Percentiles rank a stretch among this genome's conserved stretches.
These are phyloP conservation scores for Harringtonia aguacate DNA, from an alignment of 2,329 filamentous ascomycete species.

Conservation along the genomic window DNA sequence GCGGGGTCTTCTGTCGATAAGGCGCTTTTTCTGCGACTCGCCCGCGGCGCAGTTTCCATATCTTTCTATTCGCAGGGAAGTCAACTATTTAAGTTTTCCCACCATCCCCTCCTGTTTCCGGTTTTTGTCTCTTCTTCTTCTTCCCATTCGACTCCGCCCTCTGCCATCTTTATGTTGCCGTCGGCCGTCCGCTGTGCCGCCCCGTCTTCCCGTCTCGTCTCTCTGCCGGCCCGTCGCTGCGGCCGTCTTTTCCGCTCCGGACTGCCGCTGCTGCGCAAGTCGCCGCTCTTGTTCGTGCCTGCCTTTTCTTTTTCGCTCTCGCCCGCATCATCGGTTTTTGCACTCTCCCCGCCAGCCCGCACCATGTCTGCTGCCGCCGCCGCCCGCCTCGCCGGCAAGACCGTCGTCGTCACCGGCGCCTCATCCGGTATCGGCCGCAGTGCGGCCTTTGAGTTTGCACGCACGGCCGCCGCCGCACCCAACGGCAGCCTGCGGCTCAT, in stretches of 20 bases:
- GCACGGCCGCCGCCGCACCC: slow-evolving; percentile 56
- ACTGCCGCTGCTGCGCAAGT: no score
- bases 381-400: slow-evolving; percentile 88
- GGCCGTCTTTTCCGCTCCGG: background rate
- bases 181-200: background rate
- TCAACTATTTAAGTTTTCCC: background rate
- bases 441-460: slow-evolving; percentile 85
- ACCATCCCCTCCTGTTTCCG: background rate
- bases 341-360: background rate
- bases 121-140: background rate
- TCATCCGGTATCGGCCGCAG: slow-evolving; percentile 82
- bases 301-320: background rate
- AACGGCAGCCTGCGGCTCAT: slow-evolving; percentile 62
- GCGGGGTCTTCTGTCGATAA: slow-evolving; percentile 5
- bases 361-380: slow-evolving; percentile 25
- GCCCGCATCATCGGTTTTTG: background rate
- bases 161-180: slow-evolving; percentile 9
- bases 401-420: slow-evolving; percentile 81
- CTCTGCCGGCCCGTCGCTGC: background rate
- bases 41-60: no score
- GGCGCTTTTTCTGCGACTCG: no score
- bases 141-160: background rate
- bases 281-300: no score
- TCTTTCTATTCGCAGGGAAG: no score
- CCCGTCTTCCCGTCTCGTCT: background rate